These are phyloP conservation scores for Diaporthe ilicicola DNA, from an alignment of 2,329 filamentous ascomycete species.

Conservation along the genomic window DNA sequence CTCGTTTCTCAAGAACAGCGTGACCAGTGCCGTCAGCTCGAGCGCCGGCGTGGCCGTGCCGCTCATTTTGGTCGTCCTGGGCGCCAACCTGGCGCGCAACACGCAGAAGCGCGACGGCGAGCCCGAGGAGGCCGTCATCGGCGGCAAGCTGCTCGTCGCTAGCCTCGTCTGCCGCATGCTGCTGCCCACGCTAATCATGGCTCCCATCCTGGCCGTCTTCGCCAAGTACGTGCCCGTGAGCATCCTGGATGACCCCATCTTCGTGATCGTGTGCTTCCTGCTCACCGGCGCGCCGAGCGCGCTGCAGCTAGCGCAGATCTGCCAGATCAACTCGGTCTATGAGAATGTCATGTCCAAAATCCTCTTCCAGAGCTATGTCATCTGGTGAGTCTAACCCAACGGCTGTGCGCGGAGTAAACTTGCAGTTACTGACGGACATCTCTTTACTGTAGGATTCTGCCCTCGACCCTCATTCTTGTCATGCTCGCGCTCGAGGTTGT, in stretches of 20 bases:
- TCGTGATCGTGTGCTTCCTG: conserved; percentile 96
- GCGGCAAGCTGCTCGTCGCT: conserved; percentile 83
- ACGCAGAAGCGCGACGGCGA: conserved; percentile 78
- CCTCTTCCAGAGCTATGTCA: conserved; percentile 94
- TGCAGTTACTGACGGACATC: conserved; percentile 39
- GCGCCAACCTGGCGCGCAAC: conserved; percentile 92
- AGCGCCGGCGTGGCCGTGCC: conserved; percentile 93
- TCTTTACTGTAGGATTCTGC: conserved; percentile 74
- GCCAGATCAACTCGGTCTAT: conserved; percentile 96
- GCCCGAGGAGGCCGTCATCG: conserved; percentile 73
- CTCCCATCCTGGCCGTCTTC: conserved; percentile 83
- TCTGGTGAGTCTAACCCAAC: conserved; percentile 70
- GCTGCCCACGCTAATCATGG: conserved; percentile 90
- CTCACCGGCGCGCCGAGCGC: conserved; percentile 94
- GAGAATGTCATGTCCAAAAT: conserved; percentile 93
- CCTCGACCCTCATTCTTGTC: conserved; percentile 89
- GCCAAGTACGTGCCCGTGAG: conserved; percentile 93
- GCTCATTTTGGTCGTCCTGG: conserved; percentile 92
- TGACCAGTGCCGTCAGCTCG: conserved; percentile 86
- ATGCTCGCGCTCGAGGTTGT: conserved; percentile 92
- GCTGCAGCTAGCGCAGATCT: conserved; percentile 95
- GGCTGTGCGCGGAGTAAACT: neutral
- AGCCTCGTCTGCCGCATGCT: conserved; percentile 91
- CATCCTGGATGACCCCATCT: conserved; percentile 97
- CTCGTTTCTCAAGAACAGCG: conserved; percentile 90